A percentile compares a stretch with the other conserved stretches of the same genome.
phyloP scores from a whole-genome alignment of 176 grass and related monocot species.

The Sorghum bicolor region DNA sequence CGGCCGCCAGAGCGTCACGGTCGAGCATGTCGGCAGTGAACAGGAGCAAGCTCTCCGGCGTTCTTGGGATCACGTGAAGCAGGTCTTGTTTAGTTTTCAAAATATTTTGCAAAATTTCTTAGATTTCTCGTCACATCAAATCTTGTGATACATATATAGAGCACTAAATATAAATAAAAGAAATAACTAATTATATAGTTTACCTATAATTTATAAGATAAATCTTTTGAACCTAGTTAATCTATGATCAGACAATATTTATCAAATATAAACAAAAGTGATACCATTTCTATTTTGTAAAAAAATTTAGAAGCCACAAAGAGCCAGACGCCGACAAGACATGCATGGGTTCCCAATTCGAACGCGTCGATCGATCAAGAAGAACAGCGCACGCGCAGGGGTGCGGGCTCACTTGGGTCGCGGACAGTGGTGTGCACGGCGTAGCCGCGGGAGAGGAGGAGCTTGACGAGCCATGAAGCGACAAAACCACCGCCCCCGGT shows the following conservation, averaged over 20 bases:
- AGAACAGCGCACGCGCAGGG: background rate
- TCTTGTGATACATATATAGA: no score
- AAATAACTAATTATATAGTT: no score
- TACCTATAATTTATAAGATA: no score
- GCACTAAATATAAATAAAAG: no score
- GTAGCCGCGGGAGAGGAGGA: constrained; percentile 55
- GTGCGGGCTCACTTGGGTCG: constrained; percentile 27
- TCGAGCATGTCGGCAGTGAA: constrained; percentile 61
- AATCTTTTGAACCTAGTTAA: no score
- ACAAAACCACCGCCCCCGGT: constrained; percentile 43
- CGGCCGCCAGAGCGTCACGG: constrained; percentile 35
- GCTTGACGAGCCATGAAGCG: constrained; percentile 60
- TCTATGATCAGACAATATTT: no score
- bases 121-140: no score
- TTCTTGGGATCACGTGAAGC: constrained; percentile 48
- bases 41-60: constrained; percentile 40
- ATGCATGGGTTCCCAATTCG: background rate
- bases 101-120: no score
- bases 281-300: no score
- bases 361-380: background rate
- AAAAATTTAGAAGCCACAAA: no score
- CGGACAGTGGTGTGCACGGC: constrained; percentile 55
- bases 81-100: no score
- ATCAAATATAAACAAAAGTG: no score
- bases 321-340: background rate